These are phyloP conservation scores for Avena eriantha DNA, from an alignment of 176 grass and related monocot genomes.

Conservation along the genomic window DNA sequence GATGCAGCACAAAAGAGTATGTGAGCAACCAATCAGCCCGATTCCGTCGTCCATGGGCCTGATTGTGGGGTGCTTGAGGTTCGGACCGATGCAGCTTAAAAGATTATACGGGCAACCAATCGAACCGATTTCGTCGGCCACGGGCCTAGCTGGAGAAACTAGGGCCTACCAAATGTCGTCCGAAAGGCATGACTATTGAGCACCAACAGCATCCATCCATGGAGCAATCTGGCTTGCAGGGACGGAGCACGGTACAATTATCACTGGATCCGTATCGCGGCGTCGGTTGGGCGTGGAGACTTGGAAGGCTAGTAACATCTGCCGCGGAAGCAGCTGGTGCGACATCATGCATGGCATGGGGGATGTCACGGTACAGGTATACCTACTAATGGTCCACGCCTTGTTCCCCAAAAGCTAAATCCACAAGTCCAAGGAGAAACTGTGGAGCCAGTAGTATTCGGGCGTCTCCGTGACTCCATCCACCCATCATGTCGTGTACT, in stretches of 20 bases:
- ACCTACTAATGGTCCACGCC: slow-evolving; percentile 22
- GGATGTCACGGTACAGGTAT: background rate
- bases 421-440: slow-evolving; percentile 14
- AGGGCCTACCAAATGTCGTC: no score
- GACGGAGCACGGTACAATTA: slow-evolving; percentile 26
- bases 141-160: no score
- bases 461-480: background rate
- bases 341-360: background rate
- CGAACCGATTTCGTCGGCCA: no score
- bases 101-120: no score
- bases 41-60: no score
- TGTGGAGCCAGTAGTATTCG: background rate
- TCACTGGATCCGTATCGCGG: background rate
- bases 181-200: background rate
- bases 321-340: slow-evolving; percentile 30
- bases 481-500: background rate
- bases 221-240: background rate
- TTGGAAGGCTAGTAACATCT: slow-evolving; percentile 45
- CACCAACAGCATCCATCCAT: slow-evolving; percentile 32
- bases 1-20: no score
- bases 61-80: no score
- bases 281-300: slow-evolving; percentile 18
- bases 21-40: no score
- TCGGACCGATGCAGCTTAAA: no score
- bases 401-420: slow-evolving; percentile 23